Conservation (phyloP, 2,329 filamentous ascomycete genomes). For the Ophidiomyces ophidiicola region DNA sequence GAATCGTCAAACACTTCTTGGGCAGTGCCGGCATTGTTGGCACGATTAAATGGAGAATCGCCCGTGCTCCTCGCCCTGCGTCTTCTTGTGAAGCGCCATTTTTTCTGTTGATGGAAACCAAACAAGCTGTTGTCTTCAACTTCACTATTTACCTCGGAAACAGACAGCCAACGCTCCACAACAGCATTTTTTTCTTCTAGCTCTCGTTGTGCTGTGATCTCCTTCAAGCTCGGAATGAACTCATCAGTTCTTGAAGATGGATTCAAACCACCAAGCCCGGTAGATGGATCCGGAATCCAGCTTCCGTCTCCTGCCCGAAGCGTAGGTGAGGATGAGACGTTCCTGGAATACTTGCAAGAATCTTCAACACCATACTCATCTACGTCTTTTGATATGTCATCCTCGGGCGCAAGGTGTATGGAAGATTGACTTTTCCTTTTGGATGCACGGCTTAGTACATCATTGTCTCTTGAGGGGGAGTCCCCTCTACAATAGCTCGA, state of each 20-base stretch:
- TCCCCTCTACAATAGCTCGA: slow-evolving; percentile 34
- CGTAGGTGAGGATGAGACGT: slow-evolving; percentile 15
- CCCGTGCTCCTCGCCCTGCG: slow-evolving; percentile 38
- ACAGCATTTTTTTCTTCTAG: slow-evolving; percentile 42
- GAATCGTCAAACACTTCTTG: slow-evolving; percentile 25
- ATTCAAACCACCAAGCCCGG: slow-evolving; percentile 36
- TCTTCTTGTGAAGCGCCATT: slow-evolving; percentile 20
- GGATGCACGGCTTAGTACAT: slow-evolving; percentile 15
- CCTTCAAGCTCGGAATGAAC: slow-evolving; percentile 39
- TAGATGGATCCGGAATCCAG: slow-evolving; percentile 31
- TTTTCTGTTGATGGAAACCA: slow-evolving; percentile 16
- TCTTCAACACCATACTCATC: slow-evolving; percentile 16
- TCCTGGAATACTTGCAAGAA: slow-evolving; percentile 15
- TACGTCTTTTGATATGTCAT: slow-evolving; percentile 14
- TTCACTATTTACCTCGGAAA: slow-evolving; percentile 37
- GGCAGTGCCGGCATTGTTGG: background rate
- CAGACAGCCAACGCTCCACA: slow-evolving; percentile 43
- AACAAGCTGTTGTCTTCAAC: slow-evolving; percentile 21
- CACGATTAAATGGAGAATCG: slow-evolving; percentile 19
- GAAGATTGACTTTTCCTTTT: slow-evolving; percentile 27
- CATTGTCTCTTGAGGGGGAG: slow-evolving; percentile 29
- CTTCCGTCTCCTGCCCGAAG: slow-evolving; percentile 35
- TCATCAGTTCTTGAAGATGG: slow-evolving; percentile 36
- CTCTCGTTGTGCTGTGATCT: slow-evolving; percentile 37
- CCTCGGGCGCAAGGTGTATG: slow-evolving; percentile 26